phyloP scores from a whole-genome alignment of 257 asterid species.

The Ilex asprella region DNA sequence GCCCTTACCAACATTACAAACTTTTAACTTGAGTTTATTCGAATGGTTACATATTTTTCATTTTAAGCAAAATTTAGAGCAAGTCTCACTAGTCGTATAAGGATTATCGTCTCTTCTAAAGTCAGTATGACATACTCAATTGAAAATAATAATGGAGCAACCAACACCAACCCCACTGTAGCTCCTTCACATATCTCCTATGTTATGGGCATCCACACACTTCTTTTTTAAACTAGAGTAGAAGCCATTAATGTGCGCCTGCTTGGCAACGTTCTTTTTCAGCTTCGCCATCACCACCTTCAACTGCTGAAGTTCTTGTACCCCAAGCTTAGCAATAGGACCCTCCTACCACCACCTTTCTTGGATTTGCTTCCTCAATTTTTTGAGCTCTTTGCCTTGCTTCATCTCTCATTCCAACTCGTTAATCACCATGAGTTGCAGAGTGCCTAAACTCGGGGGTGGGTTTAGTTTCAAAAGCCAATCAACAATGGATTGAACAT shows the following conservation, averaged over 20 bases:
- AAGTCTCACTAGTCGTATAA: no score
- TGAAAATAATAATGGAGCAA: no score
- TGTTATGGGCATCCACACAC: no score
- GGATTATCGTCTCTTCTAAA: no score
- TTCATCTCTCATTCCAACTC: conserved; percentile 26
- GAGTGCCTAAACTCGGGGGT: conserved; percentile 3
- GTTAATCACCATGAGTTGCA: conserved; percentile 32
- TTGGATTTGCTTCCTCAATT: conserved; percentile 20
- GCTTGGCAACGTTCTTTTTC: conserved; percentile 20
- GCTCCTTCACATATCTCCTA: no score
- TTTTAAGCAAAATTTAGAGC: no score
- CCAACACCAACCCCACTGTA: no score
- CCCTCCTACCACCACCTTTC: conserved; percentile 39
- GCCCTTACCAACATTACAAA: no score
- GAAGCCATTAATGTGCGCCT: neutral
- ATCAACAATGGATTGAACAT: conserved; percentile 26
- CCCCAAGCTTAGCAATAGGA: conserved; percentile 19
- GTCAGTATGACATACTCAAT: no score
- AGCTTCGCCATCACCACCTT: conserved; percentile 37
- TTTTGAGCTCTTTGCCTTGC: conserved; percentile 18
- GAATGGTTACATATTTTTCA: no score
- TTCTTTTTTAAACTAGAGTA: no score
- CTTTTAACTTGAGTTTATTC: no score
- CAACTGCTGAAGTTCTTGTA: conserved; percentile 30
- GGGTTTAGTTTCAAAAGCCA: conserved; percentile 21